phyloP scores from a whole-genome alignment of 2,329 filamentous ascomycete genomes.

The Blastomyces percursus region DNA sequence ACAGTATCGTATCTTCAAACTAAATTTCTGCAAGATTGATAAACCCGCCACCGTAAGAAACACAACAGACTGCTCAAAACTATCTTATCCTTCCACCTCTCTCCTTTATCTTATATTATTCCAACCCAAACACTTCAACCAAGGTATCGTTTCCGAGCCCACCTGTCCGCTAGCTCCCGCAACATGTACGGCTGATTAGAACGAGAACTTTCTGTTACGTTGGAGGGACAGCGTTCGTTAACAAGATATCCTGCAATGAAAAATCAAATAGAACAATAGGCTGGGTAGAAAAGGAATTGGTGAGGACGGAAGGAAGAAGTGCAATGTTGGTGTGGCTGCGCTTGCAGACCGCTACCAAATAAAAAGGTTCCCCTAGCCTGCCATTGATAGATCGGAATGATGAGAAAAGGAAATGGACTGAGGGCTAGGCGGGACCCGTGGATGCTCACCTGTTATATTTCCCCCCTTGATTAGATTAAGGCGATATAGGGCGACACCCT shows the following conservation, averaged over 20 bases:
- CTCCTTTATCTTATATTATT: conserved; percentile 7
- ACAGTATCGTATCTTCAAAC: neutral
- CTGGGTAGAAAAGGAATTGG: neutral
- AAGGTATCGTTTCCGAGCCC: conserved; percentile 38
- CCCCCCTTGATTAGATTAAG: neutral
- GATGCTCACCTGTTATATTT: neutral
- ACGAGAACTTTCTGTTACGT: neutral
- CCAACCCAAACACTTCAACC: conserved; percentile 24
- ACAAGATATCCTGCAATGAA: neutral
- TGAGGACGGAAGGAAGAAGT: neutral
- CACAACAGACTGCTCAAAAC: conserved; percentile 4
- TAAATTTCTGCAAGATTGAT: neutral
- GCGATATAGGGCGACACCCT: neutral
- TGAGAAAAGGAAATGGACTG: neutral
- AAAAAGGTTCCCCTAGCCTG: neutral
- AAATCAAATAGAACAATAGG: neutral
- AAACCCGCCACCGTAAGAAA: neutral
- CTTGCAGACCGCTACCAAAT: neutral
- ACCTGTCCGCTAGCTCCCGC: conserved; percentile 42
- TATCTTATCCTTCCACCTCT: conserved; percentile 17
- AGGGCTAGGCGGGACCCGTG: neutral
- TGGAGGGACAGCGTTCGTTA: neutral
- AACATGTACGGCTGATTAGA: conserved; percentile 37
- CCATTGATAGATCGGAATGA: neutral
- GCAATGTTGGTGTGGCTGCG: neutral